Percentiles rank a stretch among this genome's conserved stretches.
Evolutionary conservation across 371 early-diverging fungal species (phyloP).

Genomic region (Circinella minor): DNA sequence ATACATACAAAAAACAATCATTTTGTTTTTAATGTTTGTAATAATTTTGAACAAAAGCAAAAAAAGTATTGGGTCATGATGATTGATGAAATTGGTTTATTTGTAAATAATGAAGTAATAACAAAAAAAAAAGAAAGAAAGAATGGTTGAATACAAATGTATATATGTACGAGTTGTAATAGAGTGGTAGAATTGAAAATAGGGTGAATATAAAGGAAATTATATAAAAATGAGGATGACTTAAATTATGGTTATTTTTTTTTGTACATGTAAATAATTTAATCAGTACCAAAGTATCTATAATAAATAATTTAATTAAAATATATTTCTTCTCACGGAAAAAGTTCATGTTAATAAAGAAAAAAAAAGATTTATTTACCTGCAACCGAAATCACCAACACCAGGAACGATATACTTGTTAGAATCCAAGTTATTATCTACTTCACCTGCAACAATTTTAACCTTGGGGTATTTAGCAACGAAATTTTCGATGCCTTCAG

Average conservation of each 20-base stretch:
- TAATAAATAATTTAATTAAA: neutral
- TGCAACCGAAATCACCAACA: conserved; percentile 92
- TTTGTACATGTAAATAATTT: neutral
- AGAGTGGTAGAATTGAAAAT: too few relatives aligned
- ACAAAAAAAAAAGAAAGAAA: neutral
- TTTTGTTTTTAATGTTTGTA: too few relatives aligned
- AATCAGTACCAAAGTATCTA: conserved; percentile 34
- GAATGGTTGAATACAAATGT: neutral
- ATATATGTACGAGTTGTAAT: too few relatives aligned
- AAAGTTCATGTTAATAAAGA: too few relatives aligned
- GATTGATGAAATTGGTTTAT: neutral
- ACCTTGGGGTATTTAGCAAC: conserved; percentile 75
- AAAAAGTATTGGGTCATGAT: neutral
- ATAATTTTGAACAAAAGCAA: too few relatives aligned
- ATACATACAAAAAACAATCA: too few relatives aligned
- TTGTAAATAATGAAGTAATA: neutral
- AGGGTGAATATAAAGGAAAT: too few relatives aligned
- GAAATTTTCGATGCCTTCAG: conserved; percentile 85
- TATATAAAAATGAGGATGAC: too few relatives aligned
- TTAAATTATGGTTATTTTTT: too few relatives aligned
- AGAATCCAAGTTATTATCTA: conserved; percentile 84
- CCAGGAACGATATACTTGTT: conserved; percentile 93
- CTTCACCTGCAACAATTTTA: conserved; percentile 84
- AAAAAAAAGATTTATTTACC: conserved; percentile 25
- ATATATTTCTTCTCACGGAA: too few relatives aligned